Evolutionary conservation across 2,329 filamentous ascomycete species (phyloP).

Genomic region (Aspergillus vadensis): DNA sequence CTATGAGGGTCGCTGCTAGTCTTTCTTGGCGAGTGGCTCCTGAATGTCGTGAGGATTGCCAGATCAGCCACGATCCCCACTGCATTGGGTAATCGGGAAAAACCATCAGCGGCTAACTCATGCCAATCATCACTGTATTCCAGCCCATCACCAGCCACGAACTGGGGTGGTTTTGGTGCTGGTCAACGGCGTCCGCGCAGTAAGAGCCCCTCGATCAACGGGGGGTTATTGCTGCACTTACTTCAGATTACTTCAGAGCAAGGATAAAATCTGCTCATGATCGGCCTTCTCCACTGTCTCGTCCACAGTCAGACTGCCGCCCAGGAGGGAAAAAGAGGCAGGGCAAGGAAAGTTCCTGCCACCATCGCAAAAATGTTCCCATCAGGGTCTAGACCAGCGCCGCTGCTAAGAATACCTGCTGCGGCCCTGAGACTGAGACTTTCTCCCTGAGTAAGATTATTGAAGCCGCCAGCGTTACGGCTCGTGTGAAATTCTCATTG

Average conservation of each 20-base stretch:
- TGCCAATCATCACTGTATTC: not conserved
- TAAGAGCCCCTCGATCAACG: not conserved
- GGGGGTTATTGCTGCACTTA: not conserved
- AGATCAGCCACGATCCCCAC: conserved; percentile 1
- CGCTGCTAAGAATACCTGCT: not conserved
- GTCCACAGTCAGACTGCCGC: not conserved
- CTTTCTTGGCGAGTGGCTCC: not conserved
- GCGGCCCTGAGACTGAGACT: not conserved
- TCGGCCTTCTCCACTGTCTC: not conserved
- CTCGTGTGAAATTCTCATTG: no score
- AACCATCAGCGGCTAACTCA: not conserved
- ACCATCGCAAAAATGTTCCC: not conserved
- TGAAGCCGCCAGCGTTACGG: conserved; percentile 4
- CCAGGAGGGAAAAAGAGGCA: not conserved
- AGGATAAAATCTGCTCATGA: not conserved
- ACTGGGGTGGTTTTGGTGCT: not conserved
- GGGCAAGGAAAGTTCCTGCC: not conserved
- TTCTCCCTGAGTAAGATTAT: not conserved
- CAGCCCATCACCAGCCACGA: not conserved
- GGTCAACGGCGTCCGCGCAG: not conserved
- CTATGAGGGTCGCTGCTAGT: not conserved
- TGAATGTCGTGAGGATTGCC: not conserved
- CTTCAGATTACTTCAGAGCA: no score
- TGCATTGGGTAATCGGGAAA: not conserved
- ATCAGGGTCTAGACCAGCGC: not conserved